phyloP scores from a whole-genome alignment of 352 stramenopile species.

The Pythium aristosporum region DNA sequence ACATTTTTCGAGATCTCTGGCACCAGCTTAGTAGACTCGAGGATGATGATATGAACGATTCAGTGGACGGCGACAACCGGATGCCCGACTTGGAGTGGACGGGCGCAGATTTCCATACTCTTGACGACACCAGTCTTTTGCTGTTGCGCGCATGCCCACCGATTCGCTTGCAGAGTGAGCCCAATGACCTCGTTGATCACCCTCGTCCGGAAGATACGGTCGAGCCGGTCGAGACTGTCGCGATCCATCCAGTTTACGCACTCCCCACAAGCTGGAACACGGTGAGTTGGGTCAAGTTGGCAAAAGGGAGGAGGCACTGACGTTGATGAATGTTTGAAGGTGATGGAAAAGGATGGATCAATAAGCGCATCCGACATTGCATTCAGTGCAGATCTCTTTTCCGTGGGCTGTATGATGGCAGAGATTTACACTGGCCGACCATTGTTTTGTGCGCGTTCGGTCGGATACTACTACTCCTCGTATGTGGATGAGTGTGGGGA shows the following conservation, averaged over 20 bases:
- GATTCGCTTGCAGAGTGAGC: slow-evolving; percentile 36
- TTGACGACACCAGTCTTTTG: slow-evolving; percentile 66
- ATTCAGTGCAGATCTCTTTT: slow-evolving; percentile 45
- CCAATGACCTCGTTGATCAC: neutral
- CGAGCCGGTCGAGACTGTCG: neutral
- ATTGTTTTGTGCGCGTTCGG: slow-evolving; percentile 56
- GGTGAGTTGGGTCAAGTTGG: slow-evolving; percentile 5
- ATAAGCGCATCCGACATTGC: neutral
- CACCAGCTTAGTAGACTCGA: slow-evolving; percentile 73
- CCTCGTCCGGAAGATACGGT: neutral
- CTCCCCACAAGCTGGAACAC: slow-evolving; percentile 2
- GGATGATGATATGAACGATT: slow-evolving; percentile 36
- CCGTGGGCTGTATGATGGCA: slow-evolving; percentile 62
- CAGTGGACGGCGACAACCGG: slow-evolving; percentile 25
- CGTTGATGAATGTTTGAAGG: neutral
- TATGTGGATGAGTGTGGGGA: slow-evolving; percentile 10
- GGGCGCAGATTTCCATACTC: slow-evolving; percentile 33
- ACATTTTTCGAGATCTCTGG: slow-evolving; percentile 79
- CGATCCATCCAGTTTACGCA: slow-evolving; percentile 16
- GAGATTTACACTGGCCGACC: slow-evolving; percentile 62
- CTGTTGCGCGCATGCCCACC: slow-evolving; percentile 51
- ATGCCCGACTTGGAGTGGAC: slow-evolving; percentile 46
- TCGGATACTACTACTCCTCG: slow-evolving; percentile 39
- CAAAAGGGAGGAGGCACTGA: neutral
- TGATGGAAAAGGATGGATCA: neutral